phyloP scores from a whole-genome alignment of 2,329 filamentous ascomycete species.

The Aspergillus ustus region DNA sequence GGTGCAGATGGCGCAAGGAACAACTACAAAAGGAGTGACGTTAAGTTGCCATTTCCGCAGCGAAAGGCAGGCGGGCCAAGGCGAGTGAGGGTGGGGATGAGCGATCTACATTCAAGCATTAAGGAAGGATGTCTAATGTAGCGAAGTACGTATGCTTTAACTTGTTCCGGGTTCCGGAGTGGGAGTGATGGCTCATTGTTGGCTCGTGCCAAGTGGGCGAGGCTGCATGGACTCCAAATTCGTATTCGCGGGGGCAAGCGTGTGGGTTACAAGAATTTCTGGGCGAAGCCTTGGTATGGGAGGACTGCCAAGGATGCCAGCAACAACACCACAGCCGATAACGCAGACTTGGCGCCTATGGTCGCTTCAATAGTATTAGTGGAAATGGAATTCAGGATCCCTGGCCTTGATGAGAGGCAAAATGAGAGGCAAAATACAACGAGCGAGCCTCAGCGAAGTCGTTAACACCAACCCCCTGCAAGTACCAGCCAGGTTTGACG shows the following conservation, averaged over 20 bases:
- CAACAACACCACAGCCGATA: constrained; percentile 5
- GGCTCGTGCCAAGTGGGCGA: background rate
- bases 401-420: background rate
- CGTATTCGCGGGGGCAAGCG: constrained; percentile 2
- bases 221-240: constrained; percentile 1
- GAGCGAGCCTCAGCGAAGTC: background rate
- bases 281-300: constrained; percentile 8
- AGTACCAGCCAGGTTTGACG: background rate
- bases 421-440: background rate
- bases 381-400: background rate
- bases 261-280: constrained; percentile 8
- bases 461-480: background rate
- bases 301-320: constrained; percentile 2
- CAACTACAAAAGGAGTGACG: constrained; percentile 23
- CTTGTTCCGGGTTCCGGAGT: constrained; percentile 9
- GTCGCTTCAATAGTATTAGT: constrained; percentile 3
- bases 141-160: constrained; percentile 22
- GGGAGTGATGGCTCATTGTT: background rate
- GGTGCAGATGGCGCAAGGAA: constrained; percentile 27
- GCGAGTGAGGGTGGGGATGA: constrained; percentile 48
- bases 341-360: constrained; percentile 9
- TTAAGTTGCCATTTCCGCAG: constrained; percentile 15
- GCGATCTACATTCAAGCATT: constrained; percentile 54
- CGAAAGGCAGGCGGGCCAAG: constrained; percentile 22
- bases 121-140: constrained; percentile 56